Base-by-base conservation (phyloP, 1,284 basidiomycete genomes). In the Trametes sp. region DNA sequence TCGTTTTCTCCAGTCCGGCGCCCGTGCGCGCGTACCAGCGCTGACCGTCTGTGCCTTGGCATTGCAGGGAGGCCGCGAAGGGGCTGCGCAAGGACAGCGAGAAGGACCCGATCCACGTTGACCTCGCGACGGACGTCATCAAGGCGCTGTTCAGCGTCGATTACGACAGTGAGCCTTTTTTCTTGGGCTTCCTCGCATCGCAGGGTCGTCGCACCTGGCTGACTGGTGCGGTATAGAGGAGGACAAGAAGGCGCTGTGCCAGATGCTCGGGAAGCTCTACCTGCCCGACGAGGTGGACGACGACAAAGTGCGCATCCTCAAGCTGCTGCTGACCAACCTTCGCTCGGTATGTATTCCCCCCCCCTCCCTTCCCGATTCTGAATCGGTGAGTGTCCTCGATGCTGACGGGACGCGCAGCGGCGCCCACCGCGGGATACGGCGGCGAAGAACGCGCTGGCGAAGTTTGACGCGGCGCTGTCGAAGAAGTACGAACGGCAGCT, bases 181-280 rank as follows among this genome's bases (percentile, higher is more conserved):
- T 11, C 7, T 46, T 8, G n/a, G n/a, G n/a, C 42, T 14, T 29
- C 29, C 41, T 48, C 64, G 19, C 16, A 45, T 59, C 59, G 14
- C 19, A 24, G 6, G 8, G 29, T 31, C 1, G 28, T 13, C 45
- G 45, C 45, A 31, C 16, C 21, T n/a, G 2, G 29, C 48, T 49
- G 29, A 49, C 19, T 9, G 4, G 14, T 41, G 29, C 53, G n/a
- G 21, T 50, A 2, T 66, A 95, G 93, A 86, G 73, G 92, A 94
- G 14, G 86, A 91, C 65, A 87, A 91, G 71, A 98, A 97, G 75
- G 83, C 88, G 1, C 76, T 97, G 16, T 92, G 89, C 61, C 92
- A 95, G 61, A 81, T 94, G 42, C 82, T 98, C 2, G 82, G 84
- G 44, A 94, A 96, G 71, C 80, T 98, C 2, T 83, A 91, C 70